phyloP scores from a whole-genome alignment of 352 stramenopile genomes.

The Phytophthora pini region DNA sequence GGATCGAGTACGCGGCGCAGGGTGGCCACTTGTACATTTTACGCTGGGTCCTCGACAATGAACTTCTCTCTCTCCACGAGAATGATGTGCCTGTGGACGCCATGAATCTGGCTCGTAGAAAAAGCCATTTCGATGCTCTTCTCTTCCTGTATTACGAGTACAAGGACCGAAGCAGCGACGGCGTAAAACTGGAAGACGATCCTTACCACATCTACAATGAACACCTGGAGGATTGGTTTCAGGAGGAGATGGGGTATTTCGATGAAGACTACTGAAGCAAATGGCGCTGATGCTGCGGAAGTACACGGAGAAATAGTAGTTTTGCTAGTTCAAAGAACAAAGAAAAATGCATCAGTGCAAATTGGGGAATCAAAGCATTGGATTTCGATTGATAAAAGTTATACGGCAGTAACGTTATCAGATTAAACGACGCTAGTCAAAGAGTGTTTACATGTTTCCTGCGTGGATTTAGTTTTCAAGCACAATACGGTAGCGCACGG shows the following conservation, averaged over 20 bases:
- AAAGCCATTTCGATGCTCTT: conserved; percentile 1
- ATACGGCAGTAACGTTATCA: too few relatives aligned
- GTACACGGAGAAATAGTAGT: too few relatives aligned
- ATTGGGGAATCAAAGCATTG: too few relatives aligned
- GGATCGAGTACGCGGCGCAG: neutral
- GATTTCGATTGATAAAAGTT: too few relatives aligned
- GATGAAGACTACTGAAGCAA: too few relatives aligned
- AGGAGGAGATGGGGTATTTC: neutral
- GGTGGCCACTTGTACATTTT: neutral
- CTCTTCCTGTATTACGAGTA: neutral
- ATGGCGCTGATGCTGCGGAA: too few relatives aligned
- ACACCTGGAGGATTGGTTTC: neutral
- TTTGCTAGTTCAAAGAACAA: too few relatives aligned
- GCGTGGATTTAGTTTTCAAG: conserved; percentile 42
- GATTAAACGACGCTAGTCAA: too few relatives aligned
- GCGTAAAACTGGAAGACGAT: neutral
- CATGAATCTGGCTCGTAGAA: neutral
- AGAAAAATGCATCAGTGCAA: too few relatives aligned
- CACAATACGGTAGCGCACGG: conserved; percentile 53
- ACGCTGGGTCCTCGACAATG: neutral
- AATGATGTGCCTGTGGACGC: neutral
- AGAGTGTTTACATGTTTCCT: neutral
- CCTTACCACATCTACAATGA: neutral
- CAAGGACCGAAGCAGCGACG: neutral
- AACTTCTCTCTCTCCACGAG: neutral